Evolutionary conservation across 2,329 filamentous ascomycete genomes (phyloP), one percentile per base, ranked within the genome.

Genomic region (Graphilbum sp.): DNA sequence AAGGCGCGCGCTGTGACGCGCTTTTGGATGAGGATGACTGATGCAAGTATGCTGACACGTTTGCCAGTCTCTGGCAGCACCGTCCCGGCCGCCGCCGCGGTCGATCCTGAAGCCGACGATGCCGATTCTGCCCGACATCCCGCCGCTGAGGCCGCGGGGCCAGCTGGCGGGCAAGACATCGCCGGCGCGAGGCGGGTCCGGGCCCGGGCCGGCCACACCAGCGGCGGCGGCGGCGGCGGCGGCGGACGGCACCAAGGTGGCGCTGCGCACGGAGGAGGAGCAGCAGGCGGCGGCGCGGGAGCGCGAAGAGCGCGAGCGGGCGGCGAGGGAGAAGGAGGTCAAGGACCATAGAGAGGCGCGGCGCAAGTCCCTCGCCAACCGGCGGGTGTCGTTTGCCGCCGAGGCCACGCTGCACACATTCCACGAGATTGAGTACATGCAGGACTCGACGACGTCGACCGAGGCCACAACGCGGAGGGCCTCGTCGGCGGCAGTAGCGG

Each of bases 371-470:
- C 69, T 94, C 41, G 86, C 88, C 35, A 93, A 90, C 54, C 76
- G 90, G 51, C 76, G 90, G 52, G 90, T 98, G 25, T 96, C 88
- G 0, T 98, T 98, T 57, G 90, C 90, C 5, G 90, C 90, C 1
- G 90, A 98, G 59, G 90, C 90, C 12, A 98, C 90, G 4, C 67
- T 98, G 27, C 90, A 98, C 54, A 98, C 90, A 0, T 96, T 93
- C 69, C 87, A 96, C 52, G 87, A 90, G 40, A 74, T 95, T 33
- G 88, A 96, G 52, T 81, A 87, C 45, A 70, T 76, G 53, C 85
- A 87, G 51, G 87, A 95, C 53, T 84, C 84, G 17, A 92, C 86
- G 1, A 81, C 79, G 8, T 80, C 81, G 0, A 80, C 77, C 1
- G 82, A 88, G 45, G 75, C 77, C 11, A 84, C 77, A 15, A 82